Evolutionary conservation across 495 filamentous ascomycete species (phyloP).

Genomic region (Lepidopterella palustris): DNA sequence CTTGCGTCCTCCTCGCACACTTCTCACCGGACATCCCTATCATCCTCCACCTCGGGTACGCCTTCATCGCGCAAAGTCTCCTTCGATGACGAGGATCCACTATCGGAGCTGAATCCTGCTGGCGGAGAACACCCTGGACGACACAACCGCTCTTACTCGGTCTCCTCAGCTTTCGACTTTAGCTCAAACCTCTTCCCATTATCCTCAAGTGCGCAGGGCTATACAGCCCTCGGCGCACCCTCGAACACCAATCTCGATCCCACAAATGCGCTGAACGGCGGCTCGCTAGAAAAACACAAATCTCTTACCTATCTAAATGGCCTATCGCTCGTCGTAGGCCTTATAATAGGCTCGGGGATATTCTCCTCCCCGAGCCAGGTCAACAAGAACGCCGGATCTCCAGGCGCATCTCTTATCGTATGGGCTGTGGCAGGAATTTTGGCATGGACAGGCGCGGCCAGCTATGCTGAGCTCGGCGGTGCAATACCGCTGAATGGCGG

Average conservation of each 20-base stretch:
- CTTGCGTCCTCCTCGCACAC: slow-evolving; percentile 72
- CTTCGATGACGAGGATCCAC: slow-evolving; percentile 76
- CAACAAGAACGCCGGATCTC: slow-evolving; percentile 85
- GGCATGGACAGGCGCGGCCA: slow-evolving; percentile 94
- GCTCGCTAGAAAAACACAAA: slow-evolving; percentile 85
- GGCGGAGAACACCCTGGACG: slow-evolving; percentile 42
- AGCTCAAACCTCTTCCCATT: slow-evolving; percentile 84
- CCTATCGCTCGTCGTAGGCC: slow-evolving; percentile 76
- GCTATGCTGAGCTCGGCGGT: slow-evolving; percentile 92
- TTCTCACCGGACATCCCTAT: slow-evolving; percentile 54
- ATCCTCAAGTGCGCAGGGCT: slow-evolving; percentile 70
- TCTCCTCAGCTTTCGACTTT: slow-evolving; percentile 92
- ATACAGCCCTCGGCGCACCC: slow-evolving; percentile 74
- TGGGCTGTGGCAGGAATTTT: slow-evolving; percentile 86
- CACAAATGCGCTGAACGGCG: slow-evolving; percentile 42
- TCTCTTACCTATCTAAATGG: slow-evolving; percentile 92
- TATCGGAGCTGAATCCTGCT: slow-evolving; percentile 52
- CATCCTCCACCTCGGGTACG: slow-evolving; percentile 74
- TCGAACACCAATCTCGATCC: slow-evolving; percentile 47
- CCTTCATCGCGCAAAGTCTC: slow-evolving; percentile 89
- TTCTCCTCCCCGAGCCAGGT: slow-evolving; percentile 95
- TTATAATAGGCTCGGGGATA: slow-evolving; percentile 97
- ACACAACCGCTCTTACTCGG: slow-evolving; percentile 69
- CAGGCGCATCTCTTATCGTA: slow-evolving; percentile 80
- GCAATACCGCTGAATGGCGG: slow-evolving; percentile 95